phyloP scores from a whole-genome alignment of 768 basidiomycete species.

The Boletus pseudopeckii region DNA sequence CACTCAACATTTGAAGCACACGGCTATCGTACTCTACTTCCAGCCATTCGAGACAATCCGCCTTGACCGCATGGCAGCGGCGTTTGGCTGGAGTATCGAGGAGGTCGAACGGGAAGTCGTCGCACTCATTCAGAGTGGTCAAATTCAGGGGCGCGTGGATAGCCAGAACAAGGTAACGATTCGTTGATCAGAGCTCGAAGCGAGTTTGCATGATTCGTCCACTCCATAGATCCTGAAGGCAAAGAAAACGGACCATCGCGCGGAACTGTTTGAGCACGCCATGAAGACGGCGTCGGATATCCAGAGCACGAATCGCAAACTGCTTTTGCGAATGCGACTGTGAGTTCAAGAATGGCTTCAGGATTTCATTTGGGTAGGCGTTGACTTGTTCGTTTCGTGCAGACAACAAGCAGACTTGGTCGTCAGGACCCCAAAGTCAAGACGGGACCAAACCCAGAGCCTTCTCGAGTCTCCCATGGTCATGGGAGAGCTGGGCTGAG shows the following conservation, averaged over 20 bases:
- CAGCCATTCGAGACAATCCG: constrained; percentile 84
- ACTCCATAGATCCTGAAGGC: constrained; percentile 68
- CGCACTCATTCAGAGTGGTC: constrained; percentile 68
- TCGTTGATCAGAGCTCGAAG: not conserved
- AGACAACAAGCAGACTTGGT: constrained; percentile 82
- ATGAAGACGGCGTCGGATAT: constrained; percentile 72
- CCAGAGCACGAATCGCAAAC: constrained; percentile 68
- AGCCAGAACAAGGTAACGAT: constrained; percentile 76
- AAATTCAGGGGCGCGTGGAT: constrained; percentile 82
- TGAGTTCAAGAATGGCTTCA: constrained; percentile 36
- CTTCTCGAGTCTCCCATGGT: constrained; percentile 16
- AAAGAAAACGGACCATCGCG: constrained; percentile 74
- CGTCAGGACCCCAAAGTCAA: constrained; percentile 59
- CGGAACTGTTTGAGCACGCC: constrained; percentile 71
- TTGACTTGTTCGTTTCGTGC: not conserved
- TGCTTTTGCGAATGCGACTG: constrained; percentile 82
- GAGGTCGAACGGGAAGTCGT: constrained; percentile 75
- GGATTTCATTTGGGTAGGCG: no score
- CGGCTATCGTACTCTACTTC: constrained; percentile 84
- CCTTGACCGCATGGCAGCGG: constrained; percentile 77
- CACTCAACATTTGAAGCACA: constrained; percentile 66
- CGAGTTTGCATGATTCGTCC: not conserved
- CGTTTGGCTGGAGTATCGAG: constrained; percentile 79
- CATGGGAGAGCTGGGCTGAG: constrained; percentile 14
- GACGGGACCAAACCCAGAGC: constrained; percentile 20